Evolutionary conservation across 768 basidiomycete species (phyloP), one percentile per base, ranked within the genome.

Genomic region (Leccinum broughii): DNA sequence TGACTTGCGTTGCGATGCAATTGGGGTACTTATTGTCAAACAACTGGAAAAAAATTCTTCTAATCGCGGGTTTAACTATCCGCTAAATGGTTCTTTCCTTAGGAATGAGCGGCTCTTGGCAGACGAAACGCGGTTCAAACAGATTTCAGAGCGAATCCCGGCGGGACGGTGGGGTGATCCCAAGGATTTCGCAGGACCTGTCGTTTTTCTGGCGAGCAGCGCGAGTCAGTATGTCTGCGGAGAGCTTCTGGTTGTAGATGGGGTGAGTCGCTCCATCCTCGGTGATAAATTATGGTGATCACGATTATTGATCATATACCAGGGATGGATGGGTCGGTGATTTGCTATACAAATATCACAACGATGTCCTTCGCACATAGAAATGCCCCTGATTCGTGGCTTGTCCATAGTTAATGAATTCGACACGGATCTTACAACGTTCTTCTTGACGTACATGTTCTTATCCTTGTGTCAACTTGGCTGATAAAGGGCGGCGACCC

Each of bases 121-220:
- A 61, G 85, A 89, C 75, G 83, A 86, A 34, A 78, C 78, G 39
- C 81, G 87, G 50, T 78, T 79, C 54, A 79, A 80, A 54, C 88
- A 89, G 72, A 89, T 89, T 71, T 81, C 86, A 56, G 88, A 88
- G 67, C 79, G 87, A 49, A 89, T 89, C 56, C 88, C 88, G 22
- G 84, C 84, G 5, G 83, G 81, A 24, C 76, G 88, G 62, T 89
- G 88, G 88, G 88, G 86, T 54, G 72, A 75, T 50, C 87, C 88
- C 6, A 72, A 70, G 7, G 88, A 89, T 75, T 87, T 89, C 70
- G 86, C 84, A 22, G 88, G 88, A 13, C 85, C 85, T 7, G 73
- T 85, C 58, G 80, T 89, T 32, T 89, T 84, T 74, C 81, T 89
- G 34, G 86, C 88, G 10, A 84, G 84, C 61, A 71, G 70, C 55